Conservation (phyloP, 768 basidiomycete genomes). For the Agrocybe pediades region DNA sequence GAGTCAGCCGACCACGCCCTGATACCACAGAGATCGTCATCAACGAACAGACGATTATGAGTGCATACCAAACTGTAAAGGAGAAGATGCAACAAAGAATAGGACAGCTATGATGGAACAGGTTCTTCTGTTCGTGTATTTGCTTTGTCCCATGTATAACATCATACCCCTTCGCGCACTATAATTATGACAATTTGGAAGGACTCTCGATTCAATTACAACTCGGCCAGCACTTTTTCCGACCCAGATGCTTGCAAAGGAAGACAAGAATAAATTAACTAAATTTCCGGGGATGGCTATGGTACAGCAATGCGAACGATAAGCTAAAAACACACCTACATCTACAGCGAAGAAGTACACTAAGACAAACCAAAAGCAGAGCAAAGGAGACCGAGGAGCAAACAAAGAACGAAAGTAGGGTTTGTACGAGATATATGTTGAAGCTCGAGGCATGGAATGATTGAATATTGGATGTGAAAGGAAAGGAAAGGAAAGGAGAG, state of each 20-base stretch:
- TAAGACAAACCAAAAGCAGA: neutral
- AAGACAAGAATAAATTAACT: neutral
- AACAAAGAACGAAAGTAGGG: neutral
- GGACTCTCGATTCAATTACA: too few species aligned
- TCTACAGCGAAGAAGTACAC: neutral
- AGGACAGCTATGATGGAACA: slow-evolving; percentile 58
- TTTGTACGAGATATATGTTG: neutral
- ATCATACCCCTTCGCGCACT: slow-evolving; percentile 11
- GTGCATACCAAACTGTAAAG: slow-evolving; percentile 87
- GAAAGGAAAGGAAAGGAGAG: too few species aligned
- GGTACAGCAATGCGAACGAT: neutral
- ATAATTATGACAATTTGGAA: neutral
- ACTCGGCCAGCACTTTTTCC: neutral
- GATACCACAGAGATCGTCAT: slow-evolving; percentile 97
- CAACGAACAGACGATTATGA: slow-evolving; percentile 97
- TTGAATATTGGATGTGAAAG: neutral
- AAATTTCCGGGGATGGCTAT: neutral
- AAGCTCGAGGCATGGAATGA: neutral
- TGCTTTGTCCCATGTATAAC: neutral
- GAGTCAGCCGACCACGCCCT: slow-evolving; percentile 89
- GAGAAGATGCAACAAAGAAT: slow-evolving; percentile 85
- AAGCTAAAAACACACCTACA: neutral
- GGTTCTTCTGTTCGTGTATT: neutral
- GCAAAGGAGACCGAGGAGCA: neutral
- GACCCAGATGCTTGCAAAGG: neutral